These are phyloP conservation scores for Catunica adiposa DNA, from an alignment of 2,329 filamentous ascomycete species.

Conservation along the genomic window DNA sequence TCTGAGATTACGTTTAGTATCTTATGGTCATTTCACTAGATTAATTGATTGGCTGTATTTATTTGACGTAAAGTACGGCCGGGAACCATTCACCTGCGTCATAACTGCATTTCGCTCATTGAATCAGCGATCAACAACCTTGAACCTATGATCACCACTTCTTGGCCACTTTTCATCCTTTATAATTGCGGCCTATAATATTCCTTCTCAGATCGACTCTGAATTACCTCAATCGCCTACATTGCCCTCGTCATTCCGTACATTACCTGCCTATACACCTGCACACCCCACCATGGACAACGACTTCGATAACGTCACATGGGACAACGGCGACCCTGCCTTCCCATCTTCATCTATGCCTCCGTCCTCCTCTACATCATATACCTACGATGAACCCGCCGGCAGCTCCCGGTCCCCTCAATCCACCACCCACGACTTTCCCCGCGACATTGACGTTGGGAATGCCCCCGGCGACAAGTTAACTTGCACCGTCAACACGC, in stretches of 20 bases:
- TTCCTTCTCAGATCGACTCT: not conserved
- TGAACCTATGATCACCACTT: too few relatives aligned
- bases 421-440: not conserved
- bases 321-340: constrained; percentile 45
- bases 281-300: constrained; percentile 33
- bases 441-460: constrained; percentile 11
- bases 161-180: too few relatives aligned
- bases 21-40: not conserved
- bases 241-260: not conserved
- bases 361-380: constrained; percentile 6
- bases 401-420: constrained; percentile 7
- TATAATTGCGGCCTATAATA: not conserved
- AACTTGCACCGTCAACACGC: constrained; percentile 66
- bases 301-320: constrained; percentile 69
- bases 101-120: not conserved
- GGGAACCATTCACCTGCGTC: not conserved
- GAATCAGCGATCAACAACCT: too few relatives aligned
- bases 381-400: constrained; percentile 7
- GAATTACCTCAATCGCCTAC: too few relatives aligned
- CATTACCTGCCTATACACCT: not conserved
- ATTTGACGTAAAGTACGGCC: too few relatives aligned
- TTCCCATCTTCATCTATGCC: constrained; percentile 16
- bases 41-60: not conserved
- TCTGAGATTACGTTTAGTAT: too few relatives aligned
- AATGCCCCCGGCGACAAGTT: constrained; percentile 35